These are phyloP conservation scores for Saccharata proteae DNA, from an alignment of 2,329 filamentous ascomycete species.

Conservation along the genomic window DNA sequence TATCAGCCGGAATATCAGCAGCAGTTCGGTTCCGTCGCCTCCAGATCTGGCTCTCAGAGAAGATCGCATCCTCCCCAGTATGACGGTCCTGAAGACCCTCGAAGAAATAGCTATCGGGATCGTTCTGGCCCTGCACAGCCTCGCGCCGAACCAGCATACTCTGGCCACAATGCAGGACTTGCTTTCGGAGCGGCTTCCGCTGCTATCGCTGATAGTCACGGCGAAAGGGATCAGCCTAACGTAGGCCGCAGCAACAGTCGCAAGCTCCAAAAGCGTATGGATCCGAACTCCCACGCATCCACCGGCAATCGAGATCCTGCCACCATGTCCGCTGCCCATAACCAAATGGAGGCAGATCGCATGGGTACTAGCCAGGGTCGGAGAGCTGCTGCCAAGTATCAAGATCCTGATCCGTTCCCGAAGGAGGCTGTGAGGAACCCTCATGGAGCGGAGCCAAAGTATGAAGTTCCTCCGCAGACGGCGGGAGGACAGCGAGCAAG, in stretches of 20 bases:
- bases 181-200: conserved; percentile 16
- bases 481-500: conserved; percentile 22
- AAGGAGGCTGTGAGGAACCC: conserved; percentile 15
- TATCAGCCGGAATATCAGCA: conserved; percentile 2
- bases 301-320: conserved; percentile 2
- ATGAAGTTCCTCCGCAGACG: conserved; percentile 25
- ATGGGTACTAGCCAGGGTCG: conserved; percentile 21
- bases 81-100: conserved; percentile 11
- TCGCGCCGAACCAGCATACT: not conserved
- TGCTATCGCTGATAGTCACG: conserved; percentile 14
- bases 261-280: conserved; percentile 16
- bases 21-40: not conserved
- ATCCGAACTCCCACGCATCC: conserved; percentile 8
- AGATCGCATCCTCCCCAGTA: conserved; percentile 3
- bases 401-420: conserved; percentile 23
- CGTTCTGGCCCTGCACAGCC: conserved; percentile 14
- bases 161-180: conserved; percentile 1
- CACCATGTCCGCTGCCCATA: conserved; percentile 17
- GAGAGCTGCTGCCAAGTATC: conserved; percentile 22
- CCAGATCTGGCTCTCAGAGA: not conserved
- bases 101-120: conserved; percentile 19
- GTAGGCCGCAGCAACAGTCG: conserved; percentile 25
- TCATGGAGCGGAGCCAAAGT: conserved; percentile 15
- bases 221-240: conserved; percentile 13
- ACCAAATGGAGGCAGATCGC: conserved; percentile 27